These are phyloP conservation scores for Sarcomyxa edulis DNA, from an alignment of 768 basidiomycete species.

Conservation along the genomic window DNA sequence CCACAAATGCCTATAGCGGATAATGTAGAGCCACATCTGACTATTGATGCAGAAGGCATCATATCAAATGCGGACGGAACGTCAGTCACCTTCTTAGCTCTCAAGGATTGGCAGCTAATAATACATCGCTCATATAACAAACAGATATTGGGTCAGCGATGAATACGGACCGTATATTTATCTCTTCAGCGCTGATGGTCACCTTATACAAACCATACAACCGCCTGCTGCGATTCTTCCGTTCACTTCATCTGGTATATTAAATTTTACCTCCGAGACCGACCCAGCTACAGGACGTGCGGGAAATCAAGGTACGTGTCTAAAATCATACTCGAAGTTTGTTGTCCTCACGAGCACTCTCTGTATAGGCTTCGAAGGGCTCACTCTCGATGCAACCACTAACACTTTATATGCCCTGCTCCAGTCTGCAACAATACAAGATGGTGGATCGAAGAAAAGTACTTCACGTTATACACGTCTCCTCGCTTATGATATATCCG, in stretches of 20 bases:
- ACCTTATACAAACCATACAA: conserved; percentile 50
- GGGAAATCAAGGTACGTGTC: conserved; percentile 44
- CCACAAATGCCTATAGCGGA: conserved; percentile 44
- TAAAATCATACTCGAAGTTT: background rate
- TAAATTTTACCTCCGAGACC: conserved; percentile 46
- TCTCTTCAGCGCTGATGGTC: conserved; percentile 38
- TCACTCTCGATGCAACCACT: conserved; percentile 45
- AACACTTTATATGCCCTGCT: conserved; percentile 54
- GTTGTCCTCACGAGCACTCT: background rate
- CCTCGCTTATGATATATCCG: conserved; percentile 47
- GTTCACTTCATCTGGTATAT: conserved; percentile 28
- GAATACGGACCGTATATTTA: conserved; percentile 71
- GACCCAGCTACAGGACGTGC: conserved; percentile 49
- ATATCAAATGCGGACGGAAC: conserved; percentile 54
- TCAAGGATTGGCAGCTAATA: background rate
- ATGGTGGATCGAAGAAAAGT: conserved; percentile 44
- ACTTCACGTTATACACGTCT: conserved; percentile 51
- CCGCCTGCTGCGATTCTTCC: conserved; percentile 57
- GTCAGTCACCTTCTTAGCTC: conserved; percentile 22
- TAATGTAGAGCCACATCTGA: conserved; percentile 36
- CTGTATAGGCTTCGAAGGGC: conserved; percentile 49
- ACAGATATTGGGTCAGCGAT: conserved; percentile 60
- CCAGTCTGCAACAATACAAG: conserved; percentile 60
- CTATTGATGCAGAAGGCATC: conserved; percentile 55
- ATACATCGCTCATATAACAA: background rate